A percentile compares a stretch with the other conserved stretches of the same genome.
phyloP scores from a whole-genome alignment of 2,329 filamentous ascomycete genomes.

The Neonectria faginata region DNA sequence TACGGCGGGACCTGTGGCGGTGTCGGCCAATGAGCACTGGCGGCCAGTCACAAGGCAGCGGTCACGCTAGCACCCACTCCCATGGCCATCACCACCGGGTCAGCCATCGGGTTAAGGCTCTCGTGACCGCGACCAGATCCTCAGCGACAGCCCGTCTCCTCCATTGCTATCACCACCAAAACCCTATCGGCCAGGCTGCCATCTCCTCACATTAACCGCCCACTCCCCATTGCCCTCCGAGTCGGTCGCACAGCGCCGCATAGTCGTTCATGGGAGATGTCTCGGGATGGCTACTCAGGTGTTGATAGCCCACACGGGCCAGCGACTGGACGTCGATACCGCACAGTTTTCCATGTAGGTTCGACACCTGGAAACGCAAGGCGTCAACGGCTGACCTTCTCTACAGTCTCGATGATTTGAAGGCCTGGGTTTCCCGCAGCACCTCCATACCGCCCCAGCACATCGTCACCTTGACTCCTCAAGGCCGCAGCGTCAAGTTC shows the following conservation, averaged over 20 bases:
- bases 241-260: conserved; percentile 45
- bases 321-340: conserved; percentile 83
- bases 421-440: conserved; percentile 80
- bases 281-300: conserved; percentile 87
- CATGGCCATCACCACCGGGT: conserved; percentile 35
- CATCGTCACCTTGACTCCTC: conserved; percentile 87
- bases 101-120: conserved; percentile 30
- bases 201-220: conserved; percentile 30
- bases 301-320: conserved; percentile 92
- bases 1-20: conserved; percentile 37
- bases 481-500: conserved; percentile 85
- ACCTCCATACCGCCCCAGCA: conserved; percentile 79
- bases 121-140: conserved; percentile 45
- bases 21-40: conserved; percentile 31
- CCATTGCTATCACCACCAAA: conserved; percentile 23
- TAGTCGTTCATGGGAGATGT: conserved; percentile 57
- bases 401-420: conserved; percentile 82
- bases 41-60: conserved; percentile 48
- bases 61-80: conserved; percentile 48
- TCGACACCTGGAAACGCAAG: not conserved
- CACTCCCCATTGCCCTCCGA: conserved; percentile 20
- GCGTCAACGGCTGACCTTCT: conserved; percentile 28
- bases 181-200: conserved; percentile 33
- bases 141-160: conserved; percentile 15
- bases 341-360: conserved; percentile 77